phyloP scores from a whole-genome alignment of 2,329 filamentous ascomycete genomes.

The Arthrobotrys iridis region DNA sequence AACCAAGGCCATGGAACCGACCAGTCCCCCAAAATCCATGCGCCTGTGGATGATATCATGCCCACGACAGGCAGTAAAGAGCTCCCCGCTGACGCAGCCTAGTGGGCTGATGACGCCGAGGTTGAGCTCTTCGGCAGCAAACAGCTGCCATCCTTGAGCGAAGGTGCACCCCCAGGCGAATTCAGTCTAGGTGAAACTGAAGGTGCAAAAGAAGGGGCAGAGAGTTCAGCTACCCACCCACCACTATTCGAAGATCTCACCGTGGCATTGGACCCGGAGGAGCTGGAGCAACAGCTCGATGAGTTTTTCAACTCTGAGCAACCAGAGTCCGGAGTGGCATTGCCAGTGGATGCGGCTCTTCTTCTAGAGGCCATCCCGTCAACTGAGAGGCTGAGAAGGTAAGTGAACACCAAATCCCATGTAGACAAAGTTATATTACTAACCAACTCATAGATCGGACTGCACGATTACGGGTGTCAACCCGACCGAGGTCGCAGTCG shows the following conservation, averaged over 20 bases:
- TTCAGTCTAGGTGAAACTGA: slow-evolving; percentile 8
- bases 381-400: not conserved
- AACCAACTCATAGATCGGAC: not conserved
- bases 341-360: not conserved
- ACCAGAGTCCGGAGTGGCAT: not conserved
- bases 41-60: slow-evolving; percentile 1
- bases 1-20: too few relatives aligned
- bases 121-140: not conserved
- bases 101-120: not conserved
- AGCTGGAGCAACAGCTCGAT: not conserved
- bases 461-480: not conserved
- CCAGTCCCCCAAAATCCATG: not conserved
- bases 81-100: slow-evolving; percentile 2
- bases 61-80: not conserved
- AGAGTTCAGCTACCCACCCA: not conserved
- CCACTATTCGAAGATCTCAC: not conserved
- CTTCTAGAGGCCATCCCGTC: not conserved
- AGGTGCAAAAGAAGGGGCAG: not conserved
- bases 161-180: not conserved
- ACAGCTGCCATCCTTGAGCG: slow-evolving; percentile 1
- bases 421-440: not conserved
- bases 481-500: not conserved
- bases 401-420: not conserved
- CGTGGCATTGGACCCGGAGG: not conserved
- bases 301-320: not conserved